phyloP scores from a whole-genome alignment of 1,284 basidiomycete genomes.

The Calocybe gambosa region DNA sequence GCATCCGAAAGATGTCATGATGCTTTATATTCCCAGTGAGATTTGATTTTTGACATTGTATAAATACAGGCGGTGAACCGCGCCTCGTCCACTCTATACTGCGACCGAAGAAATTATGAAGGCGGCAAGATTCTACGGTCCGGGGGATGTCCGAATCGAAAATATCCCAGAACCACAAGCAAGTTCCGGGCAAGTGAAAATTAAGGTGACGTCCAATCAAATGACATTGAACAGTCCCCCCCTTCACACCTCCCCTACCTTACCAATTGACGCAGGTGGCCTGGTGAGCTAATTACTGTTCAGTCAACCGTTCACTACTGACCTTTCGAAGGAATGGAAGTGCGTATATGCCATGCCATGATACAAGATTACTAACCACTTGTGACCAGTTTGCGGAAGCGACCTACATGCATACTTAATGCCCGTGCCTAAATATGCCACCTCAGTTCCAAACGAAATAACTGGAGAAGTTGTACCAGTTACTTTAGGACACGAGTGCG shows the following conservation, averaged over 20 bases:
- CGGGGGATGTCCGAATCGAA: conserved; percentile 27
- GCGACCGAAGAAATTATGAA: conserved; percentile 19
- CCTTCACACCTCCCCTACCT: too few relatives aligned
- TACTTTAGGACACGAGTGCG: conserved; percentile 29
- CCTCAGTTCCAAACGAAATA: conserved; percentile 19
- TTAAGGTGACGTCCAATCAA: conserved; percentile 19
- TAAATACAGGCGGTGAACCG: too few relatives aligned
- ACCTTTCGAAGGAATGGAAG: conserved; percentile 23
- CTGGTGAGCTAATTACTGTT: conserved; percentile 16
- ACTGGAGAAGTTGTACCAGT: conserved; percentile 26
- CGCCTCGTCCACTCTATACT: not conserved
- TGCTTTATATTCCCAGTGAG: too few relatives aligned
- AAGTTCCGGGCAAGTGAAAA: conserved; percentile 24
- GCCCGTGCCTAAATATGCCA: conserved; percentile 18
- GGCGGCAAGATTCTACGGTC: conserved; percentile 28
- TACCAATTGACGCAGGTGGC: conserved; percentile 19
- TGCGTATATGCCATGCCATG: conserved; percentile 11
- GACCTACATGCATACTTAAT: conserved; percentile 26
- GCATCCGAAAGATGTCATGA: too few relatives aligned
- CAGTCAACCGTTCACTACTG: not conserved
- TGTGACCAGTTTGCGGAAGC: conserved; percentile 25
- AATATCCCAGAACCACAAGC: conserved; percentile 23
- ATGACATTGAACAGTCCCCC: not conserved
- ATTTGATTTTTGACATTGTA: too few relatives aligned
- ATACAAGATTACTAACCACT: not conserved